These are phyloP conservation scores for Chlorella sp. DNA, from an alignment of 139 green algal species.

Conservation along the genomic window DNA sequence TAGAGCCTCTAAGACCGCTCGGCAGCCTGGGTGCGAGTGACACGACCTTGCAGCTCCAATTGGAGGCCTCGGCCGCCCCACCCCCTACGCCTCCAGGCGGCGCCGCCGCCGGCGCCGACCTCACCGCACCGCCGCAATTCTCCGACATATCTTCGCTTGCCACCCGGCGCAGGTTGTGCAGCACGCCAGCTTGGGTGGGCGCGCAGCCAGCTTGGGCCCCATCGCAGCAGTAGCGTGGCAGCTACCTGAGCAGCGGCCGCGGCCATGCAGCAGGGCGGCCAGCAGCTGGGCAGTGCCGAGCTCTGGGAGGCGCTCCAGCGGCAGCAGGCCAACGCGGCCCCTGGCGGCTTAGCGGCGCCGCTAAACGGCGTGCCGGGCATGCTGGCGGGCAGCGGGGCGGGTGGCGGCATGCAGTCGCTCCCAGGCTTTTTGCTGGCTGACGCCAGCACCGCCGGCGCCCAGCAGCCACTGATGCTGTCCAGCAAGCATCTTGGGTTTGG, in stretches of 20 bases:
- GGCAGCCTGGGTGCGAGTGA: too few species aligned
- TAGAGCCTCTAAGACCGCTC: too few species aligned
- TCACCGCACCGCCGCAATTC: too few species aligned
- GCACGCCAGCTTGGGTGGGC: too few species aligned
- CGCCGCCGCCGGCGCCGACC: too few species aligned
- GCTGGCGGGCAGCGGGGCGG: background rate
- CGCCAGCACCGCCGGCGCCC: background rate
- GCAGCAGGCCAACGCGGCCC: background rate
- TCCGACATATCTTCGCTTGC: too few species aligned
- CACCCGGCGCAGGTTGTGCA: too few species aligned
- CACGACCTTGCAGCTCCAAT: too few species aligned
- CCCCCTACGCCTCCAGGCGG: too few species aligned
- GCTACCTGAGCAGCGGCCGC: background rate
- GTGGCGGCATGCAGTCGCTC: background rate
- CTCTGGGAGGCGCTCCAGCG: conserved; percentile 29
- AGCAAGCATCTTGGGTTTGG: background rate
- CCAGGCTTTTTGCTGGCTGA: background rate
- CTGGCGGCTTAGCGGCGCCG: too few species aligned
- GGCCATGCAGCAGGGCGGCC: background rate
- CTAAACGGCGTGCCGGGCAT: too few species aligned
- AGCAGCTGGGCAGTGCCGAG: background rate
- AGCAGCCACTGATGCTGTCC: background rate
- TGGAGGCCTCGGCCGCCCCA: too few species aligned
- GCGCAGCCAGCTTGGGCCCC: background rate
- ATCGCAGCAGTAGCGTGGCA: background rate